phyloP scores from a whole-genome alignment of 148 eudicot genomes.

The Tetragonia tetragonoides region DNA sequence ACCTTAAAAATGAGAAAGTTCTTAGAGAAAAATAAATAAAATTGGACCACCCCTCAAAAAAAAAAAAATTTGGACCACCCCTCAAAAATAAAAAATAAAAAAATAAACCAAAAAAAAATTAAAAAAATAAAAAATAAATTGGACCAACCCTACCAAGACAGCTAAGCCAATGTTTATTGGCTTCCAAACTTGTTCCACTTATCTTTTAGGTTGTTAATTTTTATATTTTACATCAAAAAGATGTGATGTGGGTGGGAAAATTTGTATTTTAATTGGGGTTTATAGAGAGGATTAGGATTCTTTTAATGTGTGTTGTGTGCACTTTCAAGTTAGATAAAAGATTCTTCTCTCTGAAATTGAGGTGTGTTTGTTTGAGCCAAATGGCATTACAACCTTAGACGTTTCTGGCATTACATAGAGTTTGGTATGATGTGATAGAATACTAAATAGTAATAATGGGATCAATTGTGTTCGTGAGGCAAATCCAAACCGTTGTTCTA shows the following conservation, averaged over 20 bases:
- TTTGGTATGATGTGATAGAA: too few species aligned
- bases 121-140: background rate
- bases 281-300: background rate
- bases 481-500: background rate
- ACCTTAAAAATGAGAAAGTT: background rate
- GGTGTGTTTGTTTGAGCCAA: background rate
- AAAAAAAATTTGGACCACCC: too few species aligned
- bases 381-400: constrained; percentile 4
- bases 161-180: constrained; percentile 25
- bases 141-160: constrained; percentile 30
- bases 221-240: background rate
- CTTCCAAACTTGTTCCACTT: constrained; percentile 25
- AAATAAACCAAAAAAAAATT: background rate
- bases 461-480: background rate
- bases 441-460: too few species aligned
- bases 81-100: background rate
- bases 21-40: background rate
- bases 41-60: too few species aligned
- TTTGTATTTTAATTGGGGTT: background rate
- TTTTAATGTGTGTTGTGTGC: constrained; percentile 2
- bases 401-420: background rate
- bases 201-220: constrained; percentile 18
- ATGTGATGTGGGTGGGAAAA: background rate
- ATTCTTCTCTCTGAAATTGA: constrained; percentile 23
- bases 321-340: constrained; percentile 3